Base-by-base conservation (phyloP, 495 filamentous ascomycete species). In the Lophium mytilinum region DNA sequence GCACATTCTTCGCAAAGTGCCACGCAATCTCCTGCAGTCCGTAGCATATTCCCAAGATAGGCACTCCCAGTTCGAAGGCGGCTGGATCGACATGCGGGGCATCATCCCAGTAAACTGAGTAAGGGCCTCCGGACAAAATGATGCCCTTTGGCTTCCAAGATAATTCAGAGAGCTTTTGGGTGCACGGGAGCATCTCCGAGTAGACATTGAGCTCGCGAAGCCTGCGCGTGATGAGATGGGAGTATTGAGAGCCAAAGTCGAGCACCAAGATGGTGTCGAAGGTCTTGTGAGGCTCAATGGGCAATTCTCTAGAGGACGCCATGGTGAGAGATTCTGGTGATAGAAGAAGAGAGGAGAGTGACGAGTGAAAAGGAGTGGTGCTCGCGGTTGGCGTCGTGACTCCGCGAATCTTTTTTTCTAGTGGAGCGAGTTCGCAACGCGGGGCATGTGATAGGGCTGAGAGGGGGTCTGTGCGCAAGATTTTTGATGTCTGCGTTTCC, bases 141-240 rank as follows among this genome's bases (percentile, higher is more conserved):
- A 90, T 79, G 65, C 90, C 90, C 69, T 87, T 89, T 15, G 92
- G 92, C 63, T 81, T 88, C 78, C 79, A 96, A 21, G 75, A 61
- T 11, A 97, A 79, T 47, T 94, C 88, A 6, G 80, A 70, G 11
- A 96, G 67, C 76, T 91, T 94, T 54, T 85, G 82, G 53, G 89
- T 96, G 76, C 92, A 96, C 33, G 90, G 91, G 45, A 95, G 81
- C 84, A 96, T 87, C 75, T 97, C 92, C 40, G 81, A 82, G 77
- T 87, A 96, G 69, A 97, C 80, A 76, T 88, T 86, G 73, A 95
- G 78, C 43, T 85, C 82, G 61, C 89, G 78, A 12, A 94, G 78
- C 46, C 88, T 83, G 35, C 89, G 78, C 2, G 81, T 83, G 66
- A 93, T 92, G 14, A 93, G 77, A 64, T 90, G 88, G 4, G 79